Percentiles rank a stretch among this genome's conserved stretches.
phyloP scores from a whole-genome alignment of 2,329 filamentous ascomycete genomes.

The Rutstroemia sp. region DNA sequence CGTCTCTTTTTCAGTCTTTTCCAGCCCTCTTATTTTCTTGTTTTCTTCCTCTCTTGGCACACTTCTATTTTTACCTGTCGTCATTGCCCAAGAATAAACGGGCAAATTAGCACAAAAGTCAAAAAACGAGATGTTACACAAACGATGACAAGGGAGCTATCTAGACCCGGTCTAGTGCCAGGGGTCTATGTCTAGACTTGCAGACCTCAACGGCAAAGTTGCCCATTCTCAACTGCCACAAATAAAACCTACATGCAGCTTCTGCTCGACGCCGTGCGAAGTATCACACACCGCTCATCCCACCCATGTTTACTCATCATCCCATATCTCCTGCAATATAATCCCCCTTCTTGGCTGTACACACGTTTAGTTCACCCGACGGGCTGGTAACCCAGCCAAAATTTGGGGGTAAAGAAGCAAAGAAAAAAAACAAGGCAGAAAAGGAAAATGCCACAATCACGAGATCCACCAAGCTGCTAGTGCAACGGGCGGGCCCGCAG shows the following conservation, averaged over 20 bases:
- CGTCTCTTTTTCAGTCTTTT: background rate
- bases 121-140: background rate
- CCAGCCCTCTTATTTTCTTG: slow-evolving; percentile 1
- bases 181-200: background rate
- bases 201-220: background rate
- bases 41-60: background rate
- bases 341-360: background rate
- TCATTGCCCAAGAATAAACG: too few species aligned
- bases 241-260: background rate
- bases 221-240: too few species aligned
- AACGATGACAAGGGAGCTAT: background rate
- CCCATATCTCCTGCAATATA: background rate
- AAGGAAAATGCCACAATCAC: too few species aligned
- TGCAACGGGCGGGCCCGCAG: too few species aligned
- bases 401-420: too few species aligned
- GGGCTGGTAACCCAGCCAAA: too few species aligned
- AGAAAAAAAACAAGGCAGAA: too few species aligned
- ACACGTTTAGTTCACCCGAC: too few species aligned
- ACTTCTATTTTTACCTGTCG: too few species aligned
- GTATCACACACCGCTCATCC: background rate
- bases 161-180: background rate
- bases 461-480: too few species aligned
- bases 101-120: too few species aligned
- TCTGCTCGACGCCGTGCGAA: background rate
- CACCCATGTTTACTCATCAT: background rate